Evolutionary conservation across 306 rosid species (phyloP).

Genomic region (Dryas alaskensis): DNA sequence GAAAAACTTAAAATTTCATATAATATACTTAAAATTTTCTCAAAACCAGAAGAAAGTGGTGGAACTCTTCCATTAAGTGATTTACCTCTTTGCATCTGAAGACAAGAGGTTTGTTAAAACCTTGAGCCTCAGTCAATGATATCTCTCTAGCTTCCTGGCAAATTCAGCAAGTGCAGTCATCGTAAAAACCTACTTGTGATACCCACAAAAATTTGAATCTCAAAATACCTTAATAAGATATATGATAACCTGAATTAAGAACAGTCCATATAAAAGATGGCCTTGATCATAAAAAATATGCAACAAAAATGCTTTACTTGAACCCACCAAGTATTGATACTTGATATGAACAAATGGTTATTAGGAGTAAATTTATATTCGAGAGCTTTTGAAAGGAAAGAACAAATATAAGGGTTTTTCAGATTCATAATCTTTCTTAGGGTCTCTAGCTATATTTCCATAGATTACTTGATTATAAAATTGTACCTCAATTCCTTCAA

Average conservation of each 20-base stretch:
- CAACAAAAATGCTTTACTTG: not conserved
- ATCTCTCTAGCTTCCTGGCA: constrained; percentile 84
- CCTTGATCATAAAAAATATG: constrained; percentile 3
- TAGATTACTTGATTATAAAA: not conserved
- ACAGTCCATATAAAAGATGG: not conserved
- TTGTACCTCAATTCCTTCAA: constrained; percentile 87
- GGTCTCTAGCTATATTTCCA: not conserved
- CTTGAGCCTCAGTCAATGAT: constrained; percentile 56
- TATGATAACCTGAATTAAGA: not conserved
- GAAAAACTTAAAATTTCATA: not conserved
- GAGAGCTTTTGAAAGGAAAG: not conserved
- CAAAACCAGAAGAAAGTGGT: constrained; percentile 6
- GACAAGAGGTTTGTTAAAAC: constrained; percentile 51
- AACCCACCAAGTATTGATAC: too few species aligned
- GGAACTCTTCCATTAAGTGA: constrained; percentile 20
- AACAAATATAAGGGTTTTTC: not conserved
- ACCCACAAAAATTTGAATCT: not conserved
- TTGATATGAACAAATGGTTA: not conserved
- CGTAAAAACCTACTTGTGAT: constrained; percentile 17
- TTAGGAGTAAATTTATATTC: not conserved
- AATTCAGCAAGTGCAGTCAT: constrained; percentile 33
- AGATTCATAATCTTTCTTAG: not conserved
- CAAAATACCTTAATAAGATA: not conserved
- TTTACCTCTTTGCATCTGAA: constrained; percentile 82
- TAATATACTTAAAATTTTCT: not conserved